A percentile compares a stretch with the other conserved stretches of the same genome.
These are phyloP conservation scores for Chondrus crispus DNA, from an alignment of 23 red algal species.

Conservation along the genomic window DNA sequence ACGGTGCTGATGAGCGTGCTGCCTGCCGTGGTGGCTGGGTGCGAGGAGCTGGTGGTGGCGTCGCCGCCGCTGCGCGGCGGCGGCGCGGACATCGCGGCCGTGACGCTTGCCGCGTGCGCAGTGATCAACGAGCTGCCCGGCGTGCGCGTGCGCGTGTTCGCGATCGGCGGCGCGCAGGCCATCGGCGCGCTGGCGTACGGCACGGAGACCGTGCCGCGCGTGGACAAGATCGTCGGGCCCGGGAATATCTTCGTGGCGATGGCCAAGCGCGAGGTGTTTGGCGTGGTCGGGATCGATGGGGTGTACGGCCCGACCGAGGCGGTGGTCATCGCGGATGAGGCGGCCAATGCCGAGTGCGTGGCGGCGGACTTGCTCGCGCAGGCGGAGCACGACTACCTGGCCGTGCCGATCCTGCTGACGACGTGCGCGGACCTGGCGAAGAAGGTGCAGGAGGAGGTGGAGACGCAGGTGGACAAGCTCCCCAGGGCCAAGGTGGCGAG, in stretches of 20 bases:
- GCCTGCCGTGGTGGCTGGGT: constrained; percentile 88
- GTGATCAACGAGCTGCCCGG: constrained; percentile 67
- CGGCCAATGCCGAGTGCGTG: constrained; percentile 67
- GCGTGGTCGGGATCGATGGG: constrained; percentile 87
- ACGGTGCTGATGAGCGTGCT: constrained; percentile 90
- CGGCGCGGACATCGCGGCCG: constrained; percentile 18
- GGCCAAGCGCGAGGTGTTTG: constrained; percentile 89
- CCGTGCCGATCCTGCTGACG: constrained; percentile 72
- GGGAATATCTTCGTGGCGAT: constrained; percentile 96
- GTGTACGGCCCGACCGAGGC: constrained; percentile 92
- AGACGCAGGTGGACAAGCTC: constrained; percentile 59
- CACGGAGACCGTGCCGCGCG: constrained; percentile 78
- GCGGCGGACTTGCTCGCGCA: constrained; percentile 94
- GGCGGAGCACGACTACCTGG: constrained; percentile 95
- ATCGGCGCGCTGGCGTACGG: constrained; percentile 95
- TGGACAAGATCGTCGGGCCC: constrained; percentile 97
- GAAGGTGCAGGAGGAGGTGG: constrained; percentile 62
- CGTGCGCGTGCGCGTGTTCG: constrained; percentile 72
- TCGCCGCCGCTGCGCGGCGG: constrained; percentile 67
- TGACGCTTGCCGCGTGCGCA: constrained; percentile 62
- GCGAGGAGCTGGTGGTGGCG: constrained; percentile 63
- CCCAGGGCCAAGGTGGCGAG: constrained; percentile 45
- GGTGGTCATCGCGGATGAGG: constrained; percentile 81
- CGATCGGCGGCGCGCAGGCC: constrained; percentile 90
- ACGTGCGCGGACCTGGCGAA: constrained; percentile 43